Evolutionary conservation across 2,329 filamentous ascomycete species (phyloP).

Genomic region (Aureobasidium leucospermi): DNA sequence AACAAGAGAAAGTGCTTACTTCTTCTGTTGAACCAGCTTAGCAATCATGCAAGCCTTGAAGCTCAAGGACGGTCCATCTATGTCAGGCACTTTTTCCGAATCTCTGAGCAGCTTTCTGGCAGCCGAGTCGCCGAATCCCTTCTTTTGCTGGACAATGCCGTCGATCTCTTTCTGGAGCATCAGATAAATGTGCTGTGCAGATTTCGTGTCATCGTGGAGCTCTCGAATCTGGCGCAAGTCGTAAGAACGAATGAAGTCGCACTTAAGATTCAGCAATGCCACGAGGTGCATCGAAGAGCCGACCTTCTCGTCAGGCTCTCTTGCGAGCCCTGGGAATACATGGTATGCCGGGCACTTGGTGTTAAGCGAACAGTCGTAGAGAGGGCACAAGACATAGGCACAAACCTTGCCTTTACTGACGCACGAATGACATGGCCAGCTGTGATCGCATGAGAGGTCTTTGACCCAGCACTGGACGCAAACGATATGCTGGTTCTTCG

Average conservation of each 20-base stretch:
- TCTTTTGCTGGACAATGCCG: background rate
- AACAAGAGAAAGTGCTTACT: background rate
- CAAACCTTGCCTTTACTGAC: too few relatives aligned
- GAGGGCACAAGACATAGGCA: too few relatives aligned
- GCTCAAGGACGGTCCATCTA: background rate
- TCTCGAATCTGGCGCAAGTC: background rate
- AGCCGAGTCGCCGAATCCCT: background rate
- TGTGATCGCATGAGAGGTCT: too few relatives aligned
- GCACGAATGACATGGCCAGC: too few relatives aligned
- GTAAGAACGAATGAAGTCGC: background rate
- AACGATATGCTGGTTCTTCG: too few relatives aligned
- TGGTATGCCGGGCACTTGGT: too few relatives aligned
- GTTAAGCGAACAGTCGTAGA: too few relatives aligned
- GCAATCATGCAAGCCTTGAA: background rate
- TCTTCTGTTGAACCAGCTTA: background rate
- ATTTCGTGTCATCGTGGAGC: background rate
- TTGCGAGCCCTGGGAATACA: background rate
- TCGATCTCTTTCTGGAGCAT: background rate
- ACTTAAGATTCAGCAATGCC: background rate
- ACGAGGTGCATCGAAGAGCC: background rate
- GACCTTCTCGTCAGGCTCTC: background rate
- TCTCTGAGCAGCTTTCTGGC: background rate
- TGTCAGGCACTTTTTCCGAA: background rate
- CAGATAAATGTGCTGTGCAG: background rate
- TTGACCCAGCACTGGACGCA: too few relatives aligned